Evolutionary conservation across 192 early-diverging fungal species (phyloP).

Genomic region (Podila minutissima): DNA sequence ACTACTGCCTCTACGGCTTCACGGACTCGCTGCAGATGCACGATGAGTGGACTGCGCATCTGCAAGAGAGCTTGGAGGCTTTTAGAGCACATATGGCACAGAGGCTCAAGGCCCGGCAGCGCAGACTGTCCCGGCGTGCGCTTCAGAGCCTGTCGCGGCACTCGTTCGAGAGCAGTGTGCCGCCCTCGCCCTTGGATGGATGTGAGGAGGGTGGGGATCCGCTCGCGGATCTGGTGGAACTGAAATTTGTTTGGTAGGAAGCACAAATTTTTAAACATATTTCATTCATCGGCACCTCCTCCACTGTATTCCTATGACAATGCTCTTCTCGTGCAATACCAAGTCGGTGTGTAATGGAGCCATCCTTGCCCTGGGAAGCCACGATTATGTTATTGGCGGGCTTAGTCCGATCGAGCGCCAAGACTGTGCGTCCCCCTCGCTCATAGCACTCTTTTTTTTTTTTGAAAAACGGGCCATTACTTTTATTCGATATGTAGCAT

Average conservation of each 20-base stretch:
- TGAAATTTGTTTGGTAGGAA: slow-evolving; percentile 33
- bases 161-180: slow-evolving; percentile 27
- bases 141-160: slow-evolving; percentile 23
- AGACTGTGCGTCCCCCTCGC: too few species aligned
- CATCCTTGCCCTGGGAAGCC: too few species aligned
- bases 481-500: too few species aligned
- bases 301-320: too few species aligned
- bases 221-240: slow-evolving; percentile 14
- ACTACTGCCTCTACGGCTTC: slow-evolving; percentile 37
- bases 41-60: slow-evolving; percentile 33
- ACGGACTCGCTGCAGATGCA: slow-evolving; percentile 29
- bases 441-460: too few species aligned
- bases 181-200: slow-evolving; percentile 7
- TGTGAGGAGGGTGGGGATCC: neutral
- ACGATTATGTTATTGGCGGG: too few species aligned
- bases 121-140: slow-evolving; percentile 11
- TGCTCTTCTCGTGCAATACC: too few species aligned
- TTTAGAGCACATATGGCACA: slow-evolving; percentile 16
- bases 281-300: too few species aligned
- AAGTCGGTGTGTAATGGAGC: too few species aligned
- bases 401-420: too few species aligned
- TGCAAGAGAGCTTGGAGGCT: slow-evolving; percentile 22
- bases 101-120: neutral
- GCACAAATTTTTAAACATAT: too few species aligned
- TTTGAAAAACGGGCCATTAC: too few species aligned